Percentiles rank a stretch among this genome's conserved stretches.
phyloP scores from a whole-genome alignment of 139 green algal genomes.

The Ettlia oleoabundans region DNA sequence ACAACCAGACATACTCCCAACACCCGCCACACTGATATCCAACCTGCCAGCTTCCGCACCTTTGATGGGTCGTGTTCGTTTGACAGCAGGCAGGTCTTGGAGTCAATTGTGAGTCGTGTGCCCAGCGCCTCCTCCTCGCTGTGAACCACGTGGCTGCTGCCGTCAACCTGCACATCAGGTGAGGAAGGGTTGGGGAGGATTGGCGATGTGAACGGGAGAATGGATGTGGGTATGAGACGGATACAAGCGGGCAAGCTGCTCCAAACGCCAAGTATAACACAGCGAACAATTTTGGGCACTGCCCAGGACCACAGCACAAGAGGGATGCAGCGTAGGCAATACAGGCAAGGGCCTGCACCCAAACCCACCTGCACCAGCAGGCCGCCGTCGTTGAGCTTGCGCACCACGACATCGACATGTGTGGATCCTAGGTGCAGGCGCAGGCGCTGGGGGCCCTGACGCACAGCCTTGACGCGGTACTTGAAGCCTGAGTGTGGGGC shows the following conservation, averaged over 20 bases:
- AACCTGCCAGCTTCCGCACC: no score
- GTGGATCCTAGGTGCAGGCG: conserved; percentile 64
- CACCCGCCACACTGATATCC: conserved; percentile 13
- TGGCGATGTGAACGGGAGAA: neutral
- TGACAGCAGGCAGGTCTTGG: conserved; percentile 88
- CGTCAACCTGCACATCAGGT: conserved; percentile 78
- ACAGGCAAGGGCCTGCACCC: no score
- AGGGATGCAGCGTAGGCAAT: neutral
- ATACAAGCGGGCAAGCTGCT: neutral
- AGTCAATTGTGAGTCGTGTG: conserved; percentile 91
- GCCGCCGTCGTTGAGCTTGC: conserved; percentile 91
- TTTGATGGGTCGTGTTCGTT: conserved; percentile 81
- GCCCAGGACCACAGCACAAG: no score
- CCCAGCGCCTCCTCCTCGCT: conserved; percentile 90
- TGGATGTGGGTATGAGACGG: neutral
- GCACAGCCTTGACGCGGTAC: conserved; percentile 77
- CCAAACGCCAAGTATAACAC: no score
- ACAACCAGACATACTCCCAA: neutral
- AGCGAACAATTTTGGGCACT: no score
- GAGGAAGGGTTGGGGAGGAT: neutral
- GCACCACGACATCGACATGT: conserved; percentile 80
- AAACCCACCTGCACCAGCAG: conserved; percentile 86
- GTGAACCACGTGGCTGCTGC: conserved; percentile 91
- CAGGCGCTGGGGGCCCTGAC: conserved; percentile 51
- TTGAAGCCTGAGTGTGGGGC: conserved; percentile 66